Conservation (phyloP, 345 rosid species). For the Orychophragmus violaceus region DNA sequence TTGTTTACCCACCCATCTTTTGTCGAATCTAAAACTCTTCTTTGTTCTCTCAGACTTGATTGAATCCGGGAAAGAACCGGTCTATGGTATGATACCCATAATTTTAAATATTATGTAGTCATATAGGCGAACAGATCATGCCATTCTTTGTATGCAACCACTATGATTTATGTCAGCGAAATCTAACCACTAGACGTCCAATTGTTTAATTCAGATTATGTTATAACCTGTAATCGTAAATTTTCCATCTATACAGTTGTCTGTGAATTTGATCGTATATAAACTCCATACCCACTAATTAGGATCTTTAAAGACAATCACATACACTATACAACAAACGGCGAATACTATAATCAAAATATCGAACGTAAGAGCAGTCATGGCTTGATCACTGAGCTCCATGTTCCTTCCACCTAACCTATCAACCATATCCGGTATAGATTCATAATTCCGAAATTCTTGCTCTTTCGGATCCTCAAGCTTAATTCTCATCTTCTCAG, state of each 20-base stretch:
- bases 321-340: constrained; percentile 56
- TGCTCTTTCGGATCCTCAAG: constrained; percentile 65
- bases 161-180: no score
- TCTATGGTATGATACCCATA: no score
- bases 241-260: background rate
- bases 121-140: no score
- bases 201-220: no score
- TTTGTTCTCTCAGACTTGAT: no score
- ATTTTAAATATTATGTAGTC: no score
- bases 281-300: constrained; percentile 30
- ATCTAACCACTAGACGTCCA: no score
- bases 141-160: no score
- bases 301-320: constrained; percentile 56
- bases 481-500: constrained; percentile 66
- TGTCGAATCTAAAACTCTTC: no score
- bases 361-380: constrained; percentile 78
- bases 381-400: constrained; percentile 74
- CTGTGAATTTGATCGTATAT: background rate
- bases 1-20: no score
- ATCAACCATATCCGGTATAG: constrained; percentile 79
- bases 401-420: constrained; percentile 78
- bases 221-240: background rate
- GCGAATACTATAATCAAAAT: constrained; percentile 45
- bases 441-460: constrained; percentile 39
- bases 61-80: no score